Evolutionary conservation across 192 early-diverging fungal genomes (phyloP).

Genomic region (Backusella liffmaniae): DNA sequence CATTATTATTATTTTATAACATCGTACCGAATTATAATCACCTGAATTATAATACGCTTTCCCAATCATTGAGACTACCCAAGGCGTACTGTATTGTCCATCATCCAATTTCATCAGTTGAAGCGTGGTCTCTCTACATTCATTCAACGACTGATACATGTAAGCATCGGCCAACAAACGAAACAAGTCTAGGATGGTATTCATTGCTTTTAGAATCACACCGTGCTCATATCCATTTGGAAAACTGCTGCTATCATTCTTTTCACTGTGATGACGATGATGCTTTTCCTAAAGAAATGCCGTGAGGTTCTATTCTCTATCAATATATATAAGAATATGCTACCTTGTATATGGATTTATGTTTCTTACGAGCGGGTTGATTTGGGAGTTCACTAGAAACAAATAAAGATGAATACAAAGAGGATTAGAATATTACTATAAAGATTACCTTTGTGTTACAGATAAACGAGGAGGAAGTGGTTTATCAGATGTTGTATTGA

Average conservation of each 20-base stretch:
- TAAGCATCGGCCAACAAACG: conserved; percentile 14
- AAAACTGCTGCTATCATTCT: neutral
- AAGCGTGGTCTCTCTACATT: conserved; percentile 21
- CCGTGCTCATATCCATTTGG: neutral
- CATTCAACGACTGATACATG: conserved; percentile 26
- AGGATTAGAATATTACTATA: no score
- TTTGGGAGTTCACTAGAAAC: neutral
- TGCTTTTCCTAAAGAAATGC: no score
- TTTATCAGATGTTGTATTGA: neutral
- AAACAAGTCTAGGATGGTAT: neutral
- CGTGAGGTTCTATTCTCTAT: neutral
- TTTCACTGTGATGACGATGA: neutral
- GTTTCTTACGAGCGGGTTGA: neutral
- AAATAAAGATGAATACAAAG: no score
- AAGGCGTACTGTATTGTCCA: conserved; percentile 30
- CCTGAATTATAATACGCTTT: conserved; percentile 31
- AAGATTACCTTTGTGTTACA: neutral
- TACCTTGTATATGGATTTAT: neutral
- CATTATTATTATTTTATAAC: neutral
- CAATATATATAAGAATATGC: neutral
- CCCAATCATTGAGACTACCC: conserved; percentile 26
- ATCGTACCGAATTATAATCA: conserved; percentile 27
- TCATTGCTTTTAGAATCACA: neutral
- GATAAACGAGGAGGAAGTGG: neutral
- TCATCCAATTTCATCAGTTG: conserved; percentile 30